These are phyloP conservation scores for Nicotiana tabacum DNA, from an alignment of 257 asterid species.

Conservation along the genomic window DNA sequence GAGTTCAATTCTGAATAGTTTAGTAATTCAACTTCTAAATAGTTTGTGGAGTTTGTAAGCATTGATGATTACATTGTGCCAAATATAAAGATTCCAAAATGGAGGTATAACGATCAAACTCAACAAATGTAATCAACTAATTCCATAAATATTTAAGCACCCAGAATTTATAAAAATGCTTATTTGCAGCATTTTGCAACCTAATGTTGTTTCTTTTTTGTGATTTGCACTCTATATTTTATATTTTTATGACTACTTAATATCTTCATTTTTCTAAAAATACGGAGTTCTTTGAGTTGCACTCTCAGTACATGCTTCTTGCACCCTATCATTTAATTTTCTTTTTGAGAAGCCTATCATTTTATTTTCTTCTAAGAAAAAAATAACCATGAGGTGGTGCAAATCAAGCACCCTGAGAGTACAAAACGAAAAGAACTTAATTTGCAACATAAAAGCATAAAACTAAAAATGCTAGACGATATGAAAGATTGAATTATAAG, in stretches of 20 bases:
- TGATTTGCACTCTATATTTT: not conserved
- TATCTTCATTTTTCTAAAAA: not conserved
- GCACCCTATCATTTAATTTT: not conserved
- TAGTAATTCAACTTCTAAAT: not conserved
- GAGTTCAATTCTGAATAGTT: not conserved
- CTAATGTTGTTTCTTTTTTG: too few species aligned
- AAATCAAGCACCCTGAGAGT: not conserved
- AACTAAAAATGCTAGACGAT: not conserved
- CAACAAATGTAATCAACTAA: not conserved
- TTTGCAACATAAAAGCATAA: not conserved
- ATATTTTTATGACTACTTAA: not conserved
- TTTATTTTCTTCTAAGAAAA: not conserved
- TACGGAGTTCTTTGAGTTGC: not conserved
- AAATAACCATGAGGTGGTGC: not conserved
- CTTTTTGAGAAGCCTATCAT: too few species aligned
- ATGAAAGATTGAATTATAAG: not conserved
- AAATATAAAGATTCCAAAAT: not conserved
- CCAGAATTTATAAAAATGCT: too few species aligned
- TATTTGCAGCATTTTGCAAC: too few species aligned
- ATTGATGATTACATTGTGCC: not conserved
- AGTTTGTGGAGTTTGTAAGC: not conserved
- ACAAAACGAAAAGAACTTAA: not conserved
- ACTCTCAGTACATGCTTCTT: not conserved
- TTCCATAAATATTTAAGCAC: not conserved
- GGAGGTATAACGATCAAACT: not conserved